These are phyloP conservation scores for Wickerhamiella pararugosa DNA, from an alignment of 1,139 yeast genomes.

Conservation along the genomic window DNA sequence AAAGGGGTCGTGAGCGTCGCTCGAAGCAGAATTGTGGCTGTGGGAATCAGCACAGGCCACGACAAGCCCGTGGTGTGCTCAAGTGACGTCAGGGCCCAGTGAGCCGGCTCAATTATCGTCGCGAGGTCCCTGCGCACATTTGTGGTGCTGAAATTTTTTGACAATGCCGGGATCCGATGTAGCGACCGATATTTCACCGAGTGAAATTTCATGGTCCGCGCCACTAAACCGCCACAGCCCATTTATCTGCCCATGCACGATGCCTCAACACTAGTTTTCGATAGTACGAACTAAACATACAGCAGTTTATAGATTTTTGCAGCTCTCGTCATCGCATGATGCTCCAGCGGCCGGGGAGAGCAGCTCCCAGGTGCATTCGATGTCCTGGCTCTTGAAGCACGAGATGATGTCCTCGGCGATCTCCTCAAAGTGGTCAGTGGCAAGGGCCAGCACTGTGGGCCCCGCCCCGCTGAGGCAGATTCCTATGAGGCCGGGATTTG, in stretches of 20 bases:
- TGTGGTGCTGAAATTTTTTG: too few species aligned
- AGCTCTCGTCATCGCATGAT: background rate
- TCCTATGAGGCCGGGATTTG: constrained; percentile 77
- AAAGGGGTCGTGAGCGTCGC: constrained; percentile 60
- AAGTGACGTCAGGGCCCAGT: constrained; percentile 7
- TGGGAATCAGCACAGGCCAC: constrained; percentile 74
- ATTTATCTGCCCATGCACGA: background rate
- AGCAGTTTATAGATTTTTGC: background rate
- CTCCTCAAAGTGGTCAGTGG: constrained; percentile 73
- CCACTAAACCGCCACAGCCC: background rate
- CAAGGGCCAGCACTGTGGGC: constrained; percentile 87
- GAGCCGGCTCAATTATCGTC: constrained; percentile 13
- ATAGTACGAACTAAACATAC: background rate
- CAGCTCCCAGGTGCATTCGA: constrained; percentile 67
- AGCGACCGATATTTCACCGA: background rate
- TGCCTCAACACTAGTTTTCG: background rate
- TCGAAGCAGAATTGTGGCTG: constrained; percentile 52
- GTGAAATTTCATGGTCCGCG: background rate
- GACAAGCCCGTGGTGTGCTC: constrained; percentile 42
- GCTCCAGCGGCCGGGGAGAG: constrained; percentile 90
- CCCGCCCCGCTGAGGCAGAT: constrained; percentile 97
- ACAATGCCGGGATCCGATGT: too few species aligned
- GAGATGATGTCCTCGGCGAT: constrained; percentile 64
- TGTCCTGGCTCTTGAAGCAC: constrained; percentile 51
- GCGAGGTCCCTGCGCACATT: constrained; percentile 1